These are phyloP conservation scores for Aspergillus sp. DNA, from an alignment of 2,329 filamentous ascomycete species.

Conservation along the genomic window DNA sequence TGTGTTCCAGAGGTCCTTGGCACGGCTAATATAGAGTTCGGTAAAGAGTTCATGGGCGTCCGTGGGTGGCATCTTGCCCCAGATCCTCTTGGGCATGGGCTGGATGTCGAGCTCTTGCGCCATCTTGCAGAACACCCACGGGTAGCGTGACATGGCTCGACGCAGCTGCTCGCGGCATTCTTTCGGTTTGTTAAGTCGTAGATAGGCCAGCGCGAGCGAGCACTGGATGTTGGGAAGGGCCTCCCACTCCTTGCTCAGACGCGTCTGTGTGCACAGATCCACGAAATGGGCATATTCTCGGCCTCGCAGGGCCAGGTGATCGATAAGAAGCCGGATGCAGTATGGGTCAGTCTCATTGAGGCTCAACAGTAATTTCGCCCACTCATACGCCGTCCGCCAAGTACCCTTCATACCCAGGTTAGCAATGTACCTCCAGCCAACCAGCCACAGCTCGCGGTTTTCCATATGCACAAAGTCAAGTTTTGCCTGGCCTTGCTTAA, in stretches of 20 bases:
- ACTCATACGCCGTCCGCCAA: constrained; percentile 89
- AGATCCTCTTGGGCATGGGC: constrained; percentile 73
- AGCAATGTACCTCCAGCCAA: constrained; percentile 83
- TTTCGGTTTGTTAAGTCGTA: constrained; percentile 67
- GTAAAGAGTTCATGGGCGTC: constrained; percentile 69
- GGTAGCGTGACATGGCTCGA: constrained; percentile 69
- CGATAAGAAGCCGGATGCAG: constrained; percentile 75
- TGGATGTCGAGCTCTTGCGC: constrained; percentile 80
- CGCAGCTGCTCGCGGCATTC: constrained; percentile 67
- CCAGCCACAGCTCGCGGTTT: constrained; percentile 91
- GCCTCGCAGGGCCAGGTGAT: constrained; percentile 80
- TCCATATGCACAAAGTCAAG: constrained; percentile 80
- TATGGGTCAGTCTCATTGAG: constrained; percentile 81
- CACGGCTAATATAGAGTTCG: constrained; percentile 72
- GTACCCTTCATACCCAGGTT: constrained; percentile 89
- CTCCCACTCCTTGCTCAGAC: constrained; percentile 54
- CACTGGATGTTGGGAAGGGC: constrained; percentile 71
- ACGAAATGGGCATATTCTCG: constrained; percentile 76
- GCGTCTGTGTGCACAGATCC: constrained; percentile 61
- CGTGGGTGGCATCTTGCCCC: constrained; percentile 72
- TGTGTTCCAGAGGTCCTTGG: constrained; percentile 85
- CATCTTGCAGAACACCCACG: constrained; percentile 81
- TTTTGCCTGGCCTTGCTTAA: constrained; percentile 76
- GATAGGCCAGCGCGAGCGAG: constrained; percentile 73
- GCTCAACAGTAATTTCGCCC: constrained; percentile 80